Conservation (phyloP, 2,329 filamentous ascomycete genomes). For the Colletotrichum filicis region DNA sequence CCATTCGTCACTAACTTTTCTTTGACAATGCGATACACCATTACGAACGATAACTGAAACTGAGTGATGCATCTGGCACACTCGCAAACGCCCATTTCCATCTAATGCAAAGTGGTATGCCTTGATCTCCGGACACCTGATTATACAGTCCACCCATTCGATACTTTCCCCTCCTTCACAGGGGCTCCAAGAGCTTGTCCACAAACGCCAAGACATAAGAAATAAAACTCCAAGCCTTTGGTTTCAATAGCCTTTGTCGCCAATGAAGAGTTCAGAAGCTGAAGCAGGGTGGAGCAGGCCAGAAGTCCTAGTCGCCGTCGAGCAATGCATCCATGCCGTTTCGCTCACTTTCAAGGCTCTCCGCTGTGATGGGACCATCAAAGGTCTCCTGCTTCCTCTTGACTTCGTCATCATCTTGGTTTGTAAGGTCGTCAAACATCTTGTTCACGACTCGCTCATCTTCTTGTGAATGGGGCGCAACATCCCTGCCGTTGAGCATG, state of each 20-base stretch:
- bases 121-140: conserved; percentile 9
- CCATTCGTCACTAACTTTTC: background rate
- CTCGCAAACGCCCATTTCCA: conserved; percentile 22
- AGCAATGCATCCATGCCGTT: conserved; percentile 59
- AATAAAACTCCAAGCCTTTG: background rate
- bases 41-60: background rate
- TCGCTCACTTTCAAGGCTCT: conserved; percentile 56
- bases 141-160: conserved; percentile 11
- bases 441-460: conserved; percentile 62
- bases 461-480: conserved; percentile 42
- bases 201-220: conserved; percentile 3
- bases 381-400: conserved; percentile 51
- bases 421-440: conserved; percentile 67
- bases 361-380: conserved; percentile 52
- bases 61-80: conserved; percentile 8
- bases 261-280: background rate
- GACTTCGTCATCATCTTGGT: conserved; percentile 61
- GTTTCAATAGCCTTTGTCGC: background rate
- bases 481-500: conserved; percentile 35
- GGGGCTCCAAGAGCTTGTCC: background rate
- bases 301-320: conserved; percentile 50
- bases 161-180: background rate
- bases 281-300: background rate
- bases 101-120: conserved; percentile 35
- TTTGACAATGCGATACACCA: background rate